Evolutionary conservation across 306 rosid genomes (phyloP), one percentile per base, ranked within the genome.

Genomic region (Cicer chorassanicum): DNA sequence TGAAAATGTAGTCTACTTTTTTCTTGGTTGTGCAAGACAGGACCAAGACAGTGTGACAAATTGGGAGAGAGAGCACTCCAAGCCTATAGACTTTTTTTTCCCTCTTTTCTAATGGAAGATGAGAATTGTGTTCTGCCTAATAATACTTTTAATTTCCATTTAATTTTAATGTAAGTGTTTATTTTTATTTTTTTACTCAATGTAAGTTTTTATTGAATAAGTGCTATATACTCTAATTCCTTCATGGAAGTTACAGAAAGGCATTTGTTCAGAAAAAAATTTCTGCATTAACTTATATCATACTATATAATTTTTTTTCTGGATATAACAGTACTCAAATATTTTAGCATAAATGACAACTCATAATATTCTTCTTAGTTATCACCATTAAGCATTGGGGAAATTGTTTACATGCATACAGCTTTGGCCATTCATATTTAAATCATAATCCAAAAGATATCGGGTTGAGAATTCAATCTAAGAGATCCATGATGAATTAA

Each of bases 51-150:
- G 7, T 10, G 65, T 53, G 13, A 76, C 60, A 29, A 67, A 43
- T 67, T 55, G 61, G 80, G 34, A 24, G 34, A 24, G 63, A 53
- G 76, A 69, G 68, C 39, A 42, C 0, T 15, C 46, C 53, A 70
- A 78, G 82, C 59, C 66, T 70, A 42, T 50, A 61, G 66, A 46
- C 49, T 14, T 70, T 78, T 78, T 78, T 60, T 0, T 7, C 39
- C 56, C 65, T 14, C 57, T 21, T 65, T 68, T 77, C 7, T 36
- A 39, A 6, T 50, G 44, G 48, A 59, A 68, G 19, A 12, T 59
- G 18, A 59, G 39, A 48, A 48, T 29, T 69, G 63, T 42, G 61
- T 46, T 68, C 62, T 36, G 29, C 49, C 24, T 36, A 15, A 44
- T 44, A 7, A 44, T 68, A 59, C 8, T 56, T 46, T 16, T 18